A percentile compares a stretch with the other conserved stretches of the same genome.
These are phyloP conservation scores for Penicillium canescens DNA, from an alignment of 495 filamentous ascomycete genomes.

Conservation along the genomic window DNA sequence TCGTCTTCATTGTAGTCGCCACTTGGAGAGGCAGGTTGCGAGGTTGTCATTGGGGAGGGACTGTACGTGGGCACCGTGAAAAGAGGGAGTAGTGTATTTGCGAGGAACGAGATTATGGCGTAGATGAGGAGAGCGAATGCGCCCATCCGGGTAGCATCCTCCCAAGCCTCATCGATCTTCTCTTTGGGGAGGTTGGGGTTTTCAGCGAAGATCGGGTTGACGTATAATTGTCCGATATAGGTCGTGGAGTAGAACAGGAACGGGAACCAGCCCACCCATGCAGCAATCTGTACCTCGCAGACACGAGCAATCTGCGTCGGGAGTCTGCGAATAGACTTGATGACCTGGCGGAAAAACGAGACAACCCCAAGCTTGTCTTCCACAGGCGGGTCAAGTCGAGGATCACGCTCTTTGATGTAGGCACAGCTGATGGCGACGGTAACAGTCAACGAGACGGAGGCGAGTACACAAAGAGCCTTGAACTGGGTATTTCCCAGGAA, in stretches of 20 bases:
- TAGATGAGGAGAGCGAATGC: slow-evolving; percentile 87
- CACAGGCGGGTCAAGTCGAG: slow-evolving; percentile 63
- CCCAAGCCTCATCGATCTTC: slow-evolving; percentile 76
- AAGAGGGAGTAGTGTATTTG: slow-evolving; percentile 80
- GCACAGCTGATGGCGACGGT: slow-evolving; percentile 68
- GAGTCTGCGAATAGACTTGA: slow-evolving; percentile 70
- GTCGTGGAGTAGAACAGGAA: slow-evolving; percentile 93
- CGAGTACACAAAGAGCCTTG: slow-evolving; percentile 82
- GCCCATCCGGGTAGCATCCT: slow-evolving; percentile 76
- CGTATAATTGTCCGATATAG: slow-evolving; percentile 87
- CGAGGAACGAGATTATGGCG: slow-evolving; percentile 73
- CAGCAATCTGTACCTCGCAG: slow-evolving; percentile 84
- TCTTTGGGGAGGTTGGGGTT: slow-evolving; percentile 73
- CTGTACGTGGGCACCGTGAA: slow-evolving; percentile 75
- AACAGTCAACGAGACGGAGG: slow-evolving; percentile 63
- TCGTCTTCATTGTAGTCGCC: slow-evolving; percentile 17
- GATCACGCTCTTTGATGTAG: slow-evolving; percentile 75
- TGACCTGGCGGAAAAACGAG: slow-evolving; percentile 76
- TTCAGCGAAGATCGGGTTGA: slow-evolving; percentile 71
- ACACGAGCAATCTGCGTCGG: slow-evolving; percentile 79
- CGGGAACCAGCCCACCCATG: slow-evolving; percentile 95
- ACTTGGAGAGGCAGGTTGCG: neutral
- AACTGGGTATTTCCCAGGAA: slow-evolving; percentile 85
- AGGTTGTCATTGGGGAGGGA: slow-evolving; percentile 5
- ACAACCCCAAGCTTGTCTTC: slow-evolving; percentile 63